These are phyloP conservation scores for Austroboletus novae-zelandiae DNA, from an alignment of 1,284 basidiomycete genomes.

Conservation along the genomic window DNA sequence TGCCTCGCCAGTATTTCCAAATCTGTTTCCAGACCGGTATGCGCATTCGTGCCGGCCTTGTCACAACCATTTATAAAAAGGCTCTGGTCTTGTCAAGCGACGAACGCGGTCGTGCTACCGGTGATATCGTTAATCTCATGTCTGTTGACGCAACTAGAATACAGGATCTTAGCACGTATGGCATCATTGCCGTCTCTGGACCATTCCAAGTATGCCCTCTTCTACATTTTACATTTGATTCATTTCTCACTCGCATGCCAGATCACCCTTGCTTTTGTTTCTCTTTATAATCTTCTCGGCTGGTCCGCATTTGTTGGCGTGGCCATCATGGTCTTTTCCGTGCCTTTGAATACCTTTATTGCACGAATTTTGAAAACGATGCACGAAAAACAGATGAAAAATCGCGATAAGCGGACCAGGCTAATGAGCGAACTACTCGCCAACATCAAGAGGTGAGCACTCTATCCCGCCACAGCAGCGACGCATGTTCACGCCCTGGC, in stretches of 20 bases:
- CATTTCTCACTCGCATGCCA: conserved; percentile 27
- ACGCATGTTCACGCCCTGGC: neutral
- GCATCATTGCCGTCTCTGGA: conserved; percentile 66
- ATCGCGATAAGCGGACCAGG: conserved; percentile 73
- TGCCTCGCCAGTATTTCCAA: conserved; percentile 68
- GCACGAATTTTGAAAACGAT: conserved; percentile 76
- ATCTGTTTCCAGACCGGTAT: conserved; percentile 83
- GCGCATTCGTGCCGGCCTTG: conserved; percentile 86
- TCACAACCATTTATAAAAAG: conserved; percentile 86
- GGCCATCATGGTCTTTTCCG: conserved; percentile 82
- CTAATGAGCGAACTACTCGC: conserved; percentile 82
- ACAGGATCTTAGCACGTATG: conserved; percentile 86
- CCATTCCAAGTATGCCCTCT: conserved; percentile 55
- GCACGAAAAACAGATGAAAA: conserved; percentile 91
- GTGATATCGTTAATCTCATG: conserved; percentile 95
- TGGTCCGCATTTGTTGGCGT: conserved; percentile 94
- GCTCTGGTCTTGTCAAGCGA: conserved; percentile 83
- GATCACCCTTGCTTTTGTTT: conserved; percentile 88
- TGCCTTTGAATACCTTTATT: conserved; percentile 80
- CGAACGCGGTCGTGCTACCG: conserved; percentile 75
- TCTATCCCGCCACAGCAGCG: neutral
- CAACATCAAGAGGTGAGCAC: conserved; percentile 79
- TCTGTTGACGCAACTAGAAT: conserved; percentile 83
- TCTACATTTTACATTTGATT: neutral
- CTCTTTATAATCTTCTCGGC: conserved; percentile 84